phyloP scores from a whole-genome alignment of 192 early-diverging fungal species.

The Coemansia sp. region DNA sequence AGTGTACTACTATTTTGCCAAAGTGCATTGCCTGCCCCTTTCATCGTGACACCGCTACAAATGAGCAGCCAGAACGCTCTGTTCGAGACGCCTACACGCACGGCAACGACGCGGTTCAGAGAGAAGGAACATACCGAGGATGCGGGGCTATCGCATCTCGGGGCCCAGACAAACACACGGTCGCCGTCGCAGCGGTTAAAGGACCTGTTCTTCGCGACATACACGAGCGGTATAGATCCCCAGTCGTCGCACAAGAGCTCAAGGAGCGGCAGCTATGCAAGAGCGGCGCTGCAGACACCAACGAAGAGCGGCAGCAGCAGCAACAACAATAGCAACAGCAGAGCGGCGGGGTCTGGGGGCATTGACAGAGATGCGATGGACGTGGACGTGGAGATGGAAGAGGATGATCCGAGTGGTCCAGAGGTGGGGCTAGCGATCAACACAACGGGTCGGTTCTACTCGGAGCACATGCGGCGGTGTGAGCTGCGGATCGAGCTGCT shows the following conservation, averaged over 20 bases:
- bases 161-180: conserved; percentile 8
- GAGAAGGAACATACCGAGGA: conserved; percentile 16
- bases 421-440: conserved; percentile 44
- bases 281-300: conserved; percentile 31
- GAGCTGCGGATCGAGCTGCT: conserved; percentile 53
- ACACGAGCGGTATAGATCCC: conserved; percentile 31
- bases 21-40: background rate
- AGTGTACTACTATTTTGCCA: no score
- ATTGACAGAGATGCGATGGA: conserved; percentile 35
- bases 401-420: conserved; percentile 24
- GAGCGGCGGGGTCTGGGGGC: background rate
- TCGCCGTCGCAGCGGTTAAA: conserved; percentile 52
- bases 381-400: conserved; percentile 8
- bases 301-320: conserved; percentile 16
- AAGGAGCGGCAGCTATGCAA: conserved; percentile 10
- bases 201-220: conserved; percentile 51
- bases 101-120: conserved; percentile 22
- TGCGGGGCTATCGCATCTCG: background rate
- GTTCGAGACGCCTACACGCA: conserved; percentile 39
- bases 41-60: background rate
- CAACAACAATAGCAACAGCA: background rate
- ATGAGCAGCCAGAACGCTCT: conserved; percentile 23
- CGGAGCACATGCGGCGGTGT: conserved; percentile 54
- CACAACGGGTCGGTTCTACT: conserved; percentile 45
- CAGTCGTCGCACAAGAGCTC: conserved; percentile 16